Evolutionary conservation across 2,329 filamentous ascomycete genomes (phyloP).

Genomic region (Zasmidium citrigriseum): DNA sequence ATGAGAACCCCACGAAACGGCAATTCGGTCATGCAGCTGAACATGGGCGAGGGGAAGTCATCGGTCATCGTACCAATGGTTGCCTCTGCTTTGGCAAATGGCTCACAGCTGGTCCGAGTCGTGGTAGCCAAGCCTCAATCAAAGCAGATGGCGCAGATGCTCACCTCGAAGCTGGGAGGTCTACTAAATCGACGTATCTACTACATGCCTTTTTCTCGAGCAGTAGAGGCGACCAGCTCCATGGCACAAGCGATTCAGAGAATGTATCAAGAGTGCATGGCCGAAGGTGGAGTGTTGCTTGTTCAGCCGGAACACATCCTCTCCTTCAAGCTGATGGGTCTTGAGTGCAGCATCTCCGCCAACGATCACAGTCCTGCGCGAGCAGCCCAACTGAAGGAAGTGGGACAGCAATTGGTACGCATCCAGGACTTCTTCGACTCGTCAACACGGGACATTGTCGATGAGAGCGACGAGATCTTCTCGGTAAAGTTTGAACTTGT

Average conservation of each 20-base stretch:
- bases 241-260: constrained; percentile 37
- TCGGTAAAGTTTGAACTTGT: constrained; percentile 44
- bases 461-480: constrained; percentile 57
- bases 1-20: constrained; percentile 52
- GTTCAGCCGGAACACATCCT: constrained; percentile 64
- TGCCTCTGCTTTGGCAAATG: constrained; percentile 45
- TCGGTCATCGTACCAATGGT: constrained; percentile 69
- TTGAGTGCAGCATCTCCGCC: constrained; percentile 52
- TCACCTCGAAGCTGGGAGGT: constrained; percentile 57
- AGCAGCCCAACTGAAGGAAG: constrained; percentile 42
- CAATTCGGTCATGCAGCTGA: constrained; percentile 64
- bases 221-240: constrained; percentile 39
- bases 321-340: constrained; percentile 64
- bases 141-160: constrained; percentile 58
- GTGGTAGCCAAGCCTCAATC: constrained; percentile 59
- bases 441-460: constrained; percentile 61
- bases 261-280: constrained; percentile 46
- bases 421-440: constrained; percentile 54
- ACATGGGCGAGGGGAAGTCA: constrained; percentile 72
- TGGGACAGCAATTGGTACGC: constrained; percentile 52
- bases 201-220: constrained; percentile 61
- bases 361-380: neutral
- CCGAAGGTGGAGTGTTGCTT: constrained; percentile 56
- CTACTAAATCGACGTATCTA: constrained; percentile 56
- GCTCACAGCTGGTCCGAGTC: constrained; percentile 51